These are phyloP conservation scores for Pedinophyceae sp. DNA, from an alignment of 139 green algal genomes.

Conservation along the genomic window DNA sequence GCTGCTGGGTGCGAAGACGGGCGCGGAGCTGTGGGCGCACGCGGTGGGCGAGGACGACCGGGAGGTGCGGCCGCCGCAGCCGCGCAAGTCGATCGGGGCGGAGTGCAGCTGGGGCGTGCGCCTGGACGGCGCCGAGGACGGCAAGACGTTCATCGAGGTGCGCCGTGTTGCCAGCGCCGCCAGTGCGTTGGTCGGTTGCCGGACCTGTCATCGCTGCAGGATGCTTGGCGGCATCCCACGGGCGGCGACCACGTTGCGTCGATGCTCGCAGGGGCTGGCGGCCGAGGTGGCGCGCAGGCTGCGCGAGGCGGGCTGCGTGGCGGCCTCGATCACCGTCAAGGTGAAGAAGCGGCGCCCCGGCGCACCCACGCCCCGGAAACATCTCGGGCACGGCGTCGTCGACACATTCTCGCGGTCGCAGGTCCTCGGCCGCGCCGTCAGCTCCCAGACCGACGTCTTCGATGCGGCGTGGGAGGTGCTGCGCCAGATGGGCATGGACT, in stretches of 20 bases:
- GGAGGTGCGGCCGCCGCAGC: not conserved
- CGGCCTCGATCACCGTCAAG: slow-evolving; percentile 4
- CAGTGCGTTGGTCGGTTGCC: too few relatives aligned
- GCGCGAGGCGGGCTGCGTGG: not conserved
- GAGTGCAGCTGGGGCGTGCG: slow-evolving; percentile 90
- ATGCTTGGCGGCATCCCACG: not conserved
- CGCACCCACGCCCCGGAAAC: slow-evolving; percentile 44
- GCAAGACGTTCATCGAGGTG: slow-evolving; percentile 31
- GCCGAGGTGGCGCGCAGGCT: not conserved
- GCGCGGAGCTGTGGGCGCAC: slow-evolving; percentile 1
- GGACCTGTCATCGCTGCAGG: too few relatives aligned
- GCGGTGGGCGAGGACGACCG: not conserved
- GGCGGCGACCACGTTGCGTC: not conserved
- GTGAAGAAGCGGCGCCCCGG: not conserved
- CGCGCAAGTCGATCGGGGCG: slow-evolving; percentile 53
- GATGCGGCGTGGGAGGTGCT: slow-evolving; percentile 31
- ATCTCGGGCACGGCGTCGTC: slow-evolving; percentile 75
- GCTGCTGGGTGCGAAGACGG: slow-evolving; percentile 1
- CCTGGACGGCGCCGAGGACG: slow-evolving; percentile 40
- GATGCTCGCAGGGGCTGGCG: not conserved
- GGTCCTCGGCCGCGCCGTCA: slow-evolving; percentile 16
- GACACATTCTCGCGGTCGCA: slow-evolving; percentile 50
- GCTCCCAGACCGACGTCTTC: slow-evolving; percentile 19
- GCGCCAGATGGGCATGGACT: slow-evolving; percentile 21
- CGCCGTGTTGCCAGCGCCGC: not conserved